Evolutionary conservation across 1,139 yeast species (phyloP).

Genomic region (Debaryomyces robertsiae): DNA sequence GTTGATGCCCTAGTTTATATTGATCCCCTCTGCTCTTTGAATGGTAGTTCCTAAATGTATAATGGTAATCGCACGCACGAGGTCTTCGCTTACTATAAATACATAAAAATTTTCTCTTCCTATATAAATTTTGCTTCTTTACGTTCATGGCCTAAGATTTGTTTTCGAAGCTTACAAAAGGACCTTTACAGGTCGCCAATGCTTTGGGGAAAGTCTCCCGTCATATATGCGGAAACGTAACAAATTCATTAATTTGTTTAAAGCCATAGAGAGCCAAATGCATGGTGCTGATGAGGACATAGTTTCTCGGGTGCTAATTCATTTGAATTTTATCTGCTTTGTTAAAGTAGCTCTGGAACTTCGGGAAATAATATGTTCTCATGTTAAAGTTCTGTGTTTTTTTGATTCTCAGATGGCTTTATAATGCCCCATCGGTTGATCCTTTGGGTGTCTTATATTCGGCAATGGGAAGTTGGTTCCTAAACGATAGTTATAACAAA

Average conservation of each 20-base stretch:
- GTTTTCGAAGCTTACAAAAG: slow-evolving; percentile 80
- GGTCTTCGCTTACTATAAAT: background rate
- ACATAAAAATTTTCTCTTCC: slow-evolving; percentile 10
- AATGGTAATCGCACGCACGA: slow-evolving; percentile 10
- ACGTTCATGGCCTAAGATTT: slow-evolving; percentile 75
- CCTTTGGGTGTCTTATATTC: slow-evolving; percentile 27
- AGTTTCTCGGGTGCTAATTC: slow-evolving; percentile 16
- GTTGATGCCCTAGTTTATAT: too few relatives aligned
- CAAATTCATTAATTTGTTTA: slow-evolving; percentile 41
- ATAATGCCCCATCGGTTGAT: slow-evolving; percentile 3
- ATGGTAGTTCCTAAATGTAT: background rate
- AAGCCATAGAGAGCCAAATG: slow-evolving; percentile 8
- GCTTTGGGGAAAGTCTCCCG: slow-evolving; percentile 99
- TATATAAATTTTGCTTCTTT: slow-evolving; percentile 25
- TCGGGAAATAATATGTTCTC: slow-evolving; percentile 9
- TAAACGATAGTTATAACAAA: slow-evolving; percentile 84
- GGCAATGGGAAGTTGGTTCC: slow-evolving; percentile 64
- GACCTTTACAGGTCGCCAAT: slow-evolving; percentile 30
- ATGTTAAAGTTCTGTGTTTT: slow-evolving; percentile 13
- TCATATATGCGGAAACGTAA: slow-evolving; percentile 68
- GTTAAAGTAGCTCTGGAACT: slow-evolving; percentile 18
- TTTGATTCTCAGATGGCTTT: slow-evolving; percentile 7
- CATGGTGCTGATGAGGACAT: slow-evolving; percentile 3
- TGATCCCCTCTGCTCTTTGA: background rate
- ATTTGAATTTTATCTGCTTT: slow-evolving; percentile 16